Percentiles rank a stretch among this genome's conserved stretches.
phyloP scores from a whole-genome alignment of 352 stramenopile species.

The Globisporangium spiculum region DNA sequence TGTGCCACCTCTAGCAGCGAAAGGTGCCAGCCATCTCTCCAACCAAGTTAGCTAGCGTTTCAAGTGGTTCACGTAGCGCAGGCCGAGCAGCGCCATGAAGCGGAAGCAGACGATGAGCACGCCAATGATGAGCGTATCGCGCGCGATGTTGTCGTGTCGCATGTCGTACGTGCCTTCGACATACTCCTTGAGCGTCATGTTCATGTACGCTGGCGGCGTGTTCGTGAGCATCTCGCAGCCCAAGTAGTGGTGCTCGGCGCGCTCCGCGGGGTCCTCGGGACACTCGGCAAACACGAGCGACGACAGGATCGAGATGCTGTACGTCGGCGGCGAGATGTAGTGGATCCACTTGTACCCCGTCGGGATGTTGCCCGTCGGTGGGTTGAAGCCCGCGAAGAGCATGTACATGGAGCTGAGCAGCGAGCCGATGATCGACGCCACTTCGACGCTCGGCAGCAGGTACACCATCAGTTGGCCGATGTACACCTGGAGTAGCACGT shows the following conservation, averaged over 20 bases:
- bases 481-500: slow-evolving; percentile 48
- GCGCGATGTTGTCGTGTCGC: slow-evolving; percentile 27
- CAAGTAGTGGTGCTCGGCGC: slow-evolving; percentile 17
- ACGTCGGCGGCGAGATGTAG: slow-evolving; percentile 48
- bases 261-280: slow-evolving; percentile 15
- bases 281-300: slow-evolving; percentile 41
- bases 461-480: slow-evolving; percentile 49
- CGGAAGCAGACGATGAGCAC: slow-evolving; percentile 47
- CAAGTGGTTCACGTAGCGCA: slow-evolving; percentile 55
- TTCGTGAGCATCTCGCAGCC: slow-evolving; percentile 30
- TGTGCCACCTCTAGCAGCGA: background rate
- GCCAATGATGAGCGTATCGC: slow-evolving; percentile 29
- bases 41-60: slow-evolving; percentile 29
- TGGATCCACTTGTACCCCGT: slow-evolving; percentile 55
- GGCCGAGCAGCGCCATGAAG: slow-evolving; percentile 37
- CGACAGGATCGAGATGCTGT: slow-evolving; percentile 37
- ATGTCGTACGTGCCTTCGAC: slow-evolving; percentile 38
- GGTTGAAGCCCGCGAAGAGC: slow-evolving; percentile 51
- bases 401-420: slow-evolving; percentile 61
- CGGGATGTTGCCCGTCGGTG: slow-evolving; percentile 37
- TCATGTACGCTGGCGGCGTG: slow-evolving; percentile 23
- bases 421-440: slow-evolving; percentile 40
- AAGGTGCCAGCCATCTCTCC: background rate
- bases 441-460: slow-evolving; percentile 39
- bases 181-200: slow-evolving; percentile 40